A percentile compares a stretch with the other conserved stretches of the same genome.
phyloP scores from a whole-genome alignment of 441 rosid genomes.

The Cnidoscolus chayamansa region DNA sequence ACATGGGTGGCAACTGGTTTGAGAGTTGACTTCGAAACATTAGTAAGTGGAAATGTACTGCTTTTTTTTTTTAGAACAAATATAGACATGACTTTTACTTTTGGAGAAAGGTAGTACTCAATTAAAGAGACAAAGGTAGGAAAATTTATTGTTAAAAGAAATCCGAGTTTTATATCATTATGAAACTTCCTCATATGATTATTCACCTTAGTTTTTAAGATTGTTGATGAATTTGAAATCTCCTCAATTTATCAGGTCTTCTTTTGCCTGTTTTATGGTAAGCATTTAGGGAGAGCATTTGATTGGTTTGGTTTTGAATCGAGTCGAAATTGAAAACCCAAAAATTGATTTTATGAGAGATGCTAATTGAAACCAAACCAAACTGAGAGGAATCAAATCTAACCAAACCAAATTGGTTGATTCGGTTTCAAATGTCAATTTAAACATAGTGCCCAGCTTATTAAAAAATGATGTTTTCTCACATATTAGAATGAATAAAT shows the following conservation, averaged over 20 bases:
- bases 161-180: neutral
- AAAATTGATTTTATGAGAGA: no score
- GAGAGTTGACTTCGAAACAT: slow-evolving; percentile 73
- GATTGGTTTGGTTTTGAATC: no score
- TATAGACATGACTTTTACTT: neutral
- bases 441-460: no score
- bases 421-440: no score
- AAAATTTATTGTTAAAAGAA: neutral
- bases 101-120: neutral
- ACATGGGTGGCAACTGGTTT: slow-evolving; percentile 95
- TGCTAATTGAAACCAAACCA: no score
- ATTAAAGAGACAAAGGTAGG: neutral
- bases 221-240: neutral
- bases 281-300: neutral
- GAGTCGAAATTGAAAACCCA: no score
- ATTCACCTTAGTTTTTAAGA: neutral
- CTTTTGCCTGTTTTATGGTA: neutral
- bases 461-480: no score
- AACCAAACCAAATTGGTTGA: no score
- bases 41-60: slow-evolving; percentile 44
- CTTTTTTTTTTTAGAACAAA: neutral
- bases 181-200: neutral
- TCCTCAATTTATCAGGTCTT: neutral
- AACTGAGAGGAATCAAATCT: no score
- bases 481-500: no score